These are phyloP conservation scores for Saccharum spontaneum DNA, from an alignment of 176 grass and related monocot species.

Conservation along the genomic window DNA sequence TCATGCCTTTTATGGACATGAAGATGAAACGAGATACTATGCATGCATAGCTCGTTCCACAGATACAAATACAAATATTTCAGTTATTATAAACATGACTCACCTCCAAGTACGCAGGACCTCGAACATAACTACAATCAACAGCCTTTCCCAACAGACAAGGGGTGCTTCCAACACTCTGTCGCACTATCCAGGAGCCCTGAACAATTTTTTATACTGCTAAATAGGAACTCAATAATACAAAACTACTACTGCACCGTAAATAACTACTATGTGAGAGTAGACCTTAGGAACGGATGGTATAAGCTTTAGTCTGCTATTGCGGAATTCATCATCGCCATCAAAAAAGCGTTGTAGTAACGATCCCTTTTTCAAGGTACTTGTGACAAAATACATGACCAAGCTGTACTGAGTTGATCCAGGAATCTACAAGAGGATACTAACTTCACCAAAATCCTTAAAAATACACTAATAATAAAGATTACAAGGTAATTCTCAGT, in stretches of 20 bases:
- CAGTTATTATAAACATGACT: conserved; percentile 17
- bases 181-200: conserved; percentile 98
- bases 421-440: conserved; percentile 59
- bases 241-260: not conserved
- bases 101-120: conserved; percentile 81
- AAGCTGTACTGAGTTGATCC: conserved; percentile 87
- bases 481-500: not conserved
- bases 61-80: not conserved
- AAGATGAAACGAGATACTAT: not conserved
- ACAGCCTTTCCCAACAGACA: conserved; percentile 93
- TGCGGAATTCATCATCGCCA: conserved; percentile 89
- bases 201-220: not conserved
- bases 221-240: not conserved
- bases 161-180: conserved; percentile 85
- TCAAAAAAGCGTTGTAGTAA: conserved; percentile 87
- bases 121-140: conserved; percentile 82
- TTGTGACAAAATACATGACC: conserved; percentile 88
- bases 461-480: not conserved
- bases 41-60: not conserved
- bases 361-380: conserved; percentile 57
- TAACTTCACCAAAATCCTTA: not conserved
- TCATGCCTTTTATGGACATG: not conserved
- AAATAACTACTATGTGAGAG: not conserved
- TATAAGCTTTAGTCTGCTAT: conserved; percentile 88
- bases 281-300: conserved; percentile 86